A percentile compares a stretch with the other conserved stretches of the same genome.
Evolutionary conservation across 2,329 filamentous ascomycete species (phyloP).

Genomic region (Aspergillus fructus): DNA sequence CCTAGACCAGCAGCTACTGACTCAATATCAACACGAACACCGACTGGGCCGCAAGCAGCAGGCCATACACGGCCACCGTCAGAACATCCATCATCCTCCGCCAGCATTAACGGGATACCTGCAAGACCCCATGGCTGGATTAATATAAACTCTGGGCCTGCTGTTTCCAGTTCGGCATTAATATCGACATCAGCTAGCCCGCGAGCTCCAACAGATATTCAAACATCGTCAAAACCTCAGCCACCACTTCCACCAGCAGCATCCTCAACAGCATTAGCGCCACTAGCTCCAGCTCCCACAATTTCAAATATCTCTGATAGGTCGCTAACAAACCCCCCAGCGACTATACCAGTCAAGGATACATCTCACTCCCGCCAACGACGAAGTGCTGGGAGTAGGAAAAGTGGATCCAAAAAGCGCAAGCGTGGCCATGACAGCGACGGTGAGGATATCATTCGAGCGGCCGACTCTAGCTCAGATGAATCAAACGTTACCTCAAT

Average conservation of each 20-base stretch:
- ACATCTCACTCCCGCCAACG: slow-evolving; percentile 16
- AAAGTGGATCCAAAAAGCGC: slow-evolving; percentile 23
- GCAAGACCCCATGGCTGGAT: not conserved
- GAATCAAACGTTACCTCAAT: slow-evolving; percentile 52
- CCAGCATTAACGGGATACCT: not conserved
- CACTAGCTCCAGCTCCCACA: not conserved
- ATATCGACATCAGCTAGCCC: not conserved
- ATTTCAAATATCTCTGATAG: not conserved
- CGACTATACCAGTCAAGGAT: slow-evolving; percentile 14
- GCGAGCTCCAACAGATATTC: not conserved
- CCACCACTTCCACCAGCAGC: not conserved
- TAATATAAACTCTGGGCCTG: not conserved
- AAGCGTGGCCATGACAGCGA: slow-evolving; percentile 29
- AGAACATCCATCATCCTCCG: not conserved
- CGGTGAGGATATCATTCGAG: slow-evolving; percentile 33
- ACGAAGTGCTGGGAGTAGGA: slow-evolving; percentile 14
- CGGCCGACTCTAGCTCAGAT: slow-evolving; percentile 38
- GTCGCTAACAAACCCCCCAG: not conserved
- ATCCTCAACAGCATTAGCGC: not conserved
- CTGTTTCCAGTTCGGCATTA: not conserved
- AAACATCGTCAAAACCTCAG: not conserved
- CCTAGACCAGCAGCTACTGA: not conserved
- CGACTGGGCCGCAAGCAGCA: not conserved
- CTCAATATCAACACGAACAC: not conserved
- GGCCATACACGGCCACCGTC: not conserved